Conservation (phyloP, 1,284 basidiomycete genomes). For the Afroboletus lepidellus region DNA sequence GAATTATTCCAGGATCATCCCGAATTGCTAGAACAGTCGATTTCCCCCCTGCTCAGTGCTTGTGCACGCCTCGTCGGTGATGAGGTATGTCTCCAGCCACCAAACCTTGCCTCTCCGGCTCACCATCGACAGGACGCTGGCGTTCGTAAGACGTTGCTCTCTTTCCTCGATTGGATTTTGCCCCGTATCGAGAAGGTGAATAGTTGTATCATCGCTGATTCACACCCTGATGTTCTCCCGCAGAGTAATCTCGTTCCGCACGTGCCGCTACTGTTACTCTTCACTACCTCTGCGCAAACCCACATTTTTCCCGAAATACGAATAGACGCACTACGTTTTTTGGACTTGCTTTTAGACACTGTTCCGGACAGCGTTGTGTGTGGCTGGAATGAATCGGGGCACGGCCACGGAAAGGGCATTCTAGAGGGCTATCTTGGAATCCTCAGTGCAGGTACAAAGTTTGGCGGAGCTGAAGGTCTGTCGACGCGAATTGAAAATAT, state of each 20-base stretch:
- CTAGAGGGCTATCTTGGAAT: slow-evolving; percentile 77
- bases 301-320: slow-evolving; percentile 95
- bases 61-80: slow-evolving; percentile 77
- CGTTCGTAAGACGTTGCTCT: slow-evolving; percentile 60
- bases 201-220: neutral
- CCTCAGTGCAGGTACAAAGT: slow-evolving; percentile 62
- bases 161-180: slow-evolving; percentile 72
- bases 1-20: slow-evolving; percentile 76
- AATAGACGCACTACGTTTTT: slow-evolving; percentile 82
- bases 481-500: neutral
- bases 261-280: slow-evolving; percentile 73
- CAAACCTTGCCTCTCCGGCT: neutral
- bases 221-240: slow-evolving; percentile 9
- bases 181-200: slow-evolving; percentile 61
- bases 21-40: slow-evolving; percentile 52
- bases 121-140: slow-evolving; percentile 50
- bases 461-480: slow-evolving; percentile 56
- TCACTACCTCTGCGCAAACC: slow-evolving; percentile 87
- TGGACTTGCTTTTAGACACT: slow-evolving; percentile 76
- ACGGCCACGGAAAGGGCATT: slow-evolving; percentile 58
- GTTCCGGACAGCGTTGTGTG: slow-evolving; percentile 68
- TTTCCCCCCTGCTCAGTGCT: slow-evolving; percentile 65
- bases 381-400: slow-evolving; percentile 58
- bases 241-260: slow-evolving; percentile 73
- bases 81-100: slow-evolving; percentile 52